phyloP scores from a whole-genome alignment of 2,329 filamentous ascomycete genomes.

The Samsoniella hepiali region DNA sequence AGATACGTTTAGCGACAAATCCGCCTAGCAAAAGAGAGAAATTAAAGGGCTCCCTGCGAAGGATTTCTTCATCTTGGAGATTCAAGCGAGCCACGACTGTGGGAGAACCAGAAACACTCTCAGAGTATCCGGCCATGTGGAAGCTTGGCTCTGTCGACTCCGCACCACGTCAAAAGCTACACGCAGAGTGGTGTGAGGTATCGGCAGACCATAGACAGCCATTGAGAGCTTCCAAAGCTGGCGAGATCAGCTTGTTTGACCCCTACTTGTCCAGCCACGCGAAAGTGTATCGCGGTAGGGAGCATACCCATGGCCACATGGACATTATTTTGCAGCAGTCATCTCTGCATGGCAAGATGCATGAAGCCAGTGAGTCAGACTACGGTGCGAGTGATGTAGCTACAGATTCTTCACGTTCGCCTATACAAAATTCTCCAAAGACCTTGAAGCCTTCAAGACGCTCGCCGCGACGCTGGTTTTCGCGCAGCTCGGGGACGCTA shows the following conservation, averaged over 20 bases:
- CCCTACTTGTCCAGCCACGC: slow-evolving; percentile 7
- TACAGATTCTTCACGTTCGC: slow-evolving; percentile 2
- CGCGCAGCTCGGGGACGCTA: slow-evolving; percentile 24
- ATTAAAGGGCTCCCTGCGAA: slow-evolving; percentile 21
- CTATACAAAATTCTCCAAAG: neutral
- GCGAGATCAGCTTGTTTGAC: slow-evolving; percentile 9
- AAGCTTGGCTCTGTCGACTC: slow-evolving; percentile 11
- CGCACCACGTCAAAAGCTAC: slow-evolving; percentile 11
- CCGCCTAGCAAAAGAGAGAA: slow-evolving; percentile 1
- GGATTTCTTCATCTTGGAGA: slow-evolving; percentile 24
- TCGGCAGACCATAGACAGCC: slow-evolving; percentile 3
- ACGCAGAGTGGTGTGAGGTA: slow-evolving; percentile 16
- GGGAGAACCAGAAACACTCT: neutral
- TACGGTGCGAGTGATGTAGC: neutral
- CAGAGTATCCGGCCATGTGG: slow-evolving; percentile 14
- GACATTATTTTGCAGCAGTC: slow-evolving; percentile 4
- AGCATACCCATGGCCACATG: slow-evolving; percentile 5
- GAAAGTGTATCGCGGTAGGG: neutral
- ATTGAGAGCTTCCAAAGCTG: neutral
- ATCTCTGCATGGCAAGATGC: neutral
- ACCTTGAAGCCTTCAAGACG: neutral
- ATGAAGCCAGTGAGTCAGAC: neutral
- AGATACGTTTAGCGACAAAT: neutral
- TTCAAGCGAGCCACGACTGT: slow-evolving; percentile 22
- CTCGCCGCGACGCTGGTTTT: slow-evolving; percentile 22